These are phyloP conservation scores for Heritiera littoralis DNA, from an alignment of 345 rosid genomes.

Conservation along the genomic window DNA sequence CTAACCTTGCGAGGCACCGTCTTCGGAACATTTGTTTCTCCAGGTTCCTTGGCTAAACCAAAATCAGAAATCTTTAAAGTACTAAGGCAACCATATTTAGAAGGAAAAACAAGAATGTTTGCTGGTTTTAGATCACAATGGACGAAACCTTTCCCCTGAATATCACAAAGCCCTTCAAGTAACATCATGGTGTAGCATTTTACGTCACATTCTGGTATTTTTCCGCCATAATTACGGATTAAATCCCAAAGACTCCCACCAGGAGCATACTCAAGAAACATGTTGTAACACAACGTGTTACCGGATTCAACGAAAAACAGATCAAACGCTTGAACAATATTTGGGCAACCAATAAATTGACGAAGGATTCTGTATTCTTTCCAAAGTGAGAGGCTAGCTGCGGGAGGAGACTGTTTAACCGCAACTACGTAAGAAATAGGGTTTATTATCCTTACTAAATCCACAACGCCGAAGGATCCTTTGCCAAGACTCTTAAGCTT, in stretches of 20 bases:
- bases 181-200: neutral
- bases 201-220: neutral
- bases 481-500: neutral
- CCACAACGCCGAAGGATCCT: neutral
- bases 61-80: neutral
- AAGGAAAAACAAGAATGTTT: slow-evolving; percentile 3
- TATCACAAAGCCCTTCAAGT: neutral
- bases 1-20: too few relatives aligned
- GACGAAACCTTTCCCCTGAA: neutral
- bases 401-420: neutral
- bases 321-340: neutral
- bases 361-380: neutral
- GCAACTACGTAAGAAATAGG: neutral
- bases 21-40: too few relatives aligned
- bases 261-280: neutral
- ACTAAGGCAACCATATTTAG: neutral
- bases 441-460: neutral
- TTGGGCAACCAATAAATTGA: neutral
- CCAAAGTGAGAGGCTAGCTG: neutral
- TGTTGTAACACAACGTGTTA: neutral
- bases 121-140: slow-evolving; percentile 6
- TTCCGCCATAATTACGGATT: neutral
- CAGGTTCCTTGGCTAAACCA: neutral
- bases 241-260: neutral
- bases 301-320: too few relatives aligned